These are phyloP conservation scores for Nakataea oryzae DNA, from an alignment of 2,329 filamentous ascomycete species.

Conservation along the genomic window DNA sequence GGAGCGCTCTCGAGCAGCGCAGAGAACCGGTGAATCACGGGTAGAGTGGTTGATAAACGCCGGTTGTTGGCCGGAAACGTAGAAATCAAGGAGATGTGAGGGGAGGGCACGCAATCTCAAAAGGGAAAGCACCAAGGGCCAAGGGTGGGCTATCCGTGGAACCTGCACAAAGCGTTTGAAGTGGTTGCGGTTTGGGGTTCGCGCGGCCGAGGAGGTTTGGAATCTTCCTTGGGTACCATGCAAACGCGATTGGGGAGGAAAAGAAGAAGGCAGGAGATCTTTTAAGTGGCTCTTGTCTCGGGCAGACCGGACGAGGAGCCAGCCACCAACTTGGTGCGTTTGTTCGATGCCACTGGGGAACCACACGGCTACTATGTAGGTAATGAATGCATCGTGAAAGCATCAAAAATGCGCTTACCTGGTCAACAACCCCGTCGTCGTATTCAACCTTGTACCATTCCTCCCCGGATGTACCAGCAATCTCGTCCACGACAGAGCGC, in stretches of 20 bases:
- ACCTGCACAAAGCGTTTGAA: too few relatives aligned
- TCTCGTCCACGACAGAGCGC: slow-evolving; percentile 2
- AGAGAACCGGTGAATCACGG: neutral
- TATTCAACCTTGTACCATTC: slow-evolving; percentile 9
- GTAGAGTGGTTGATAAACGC: neutral
- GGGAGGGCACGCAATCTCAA: neutral
- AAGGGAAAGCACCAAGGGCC: neutral
- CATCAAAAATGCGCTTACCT: slow-evolving; percentile 7
- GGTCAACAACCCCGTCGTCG: slow-evolving; percentile 8
- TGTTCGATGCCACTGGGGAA: neutral
- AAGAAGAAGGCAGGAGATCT: neutral
- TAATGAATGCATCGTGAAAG: neutral
- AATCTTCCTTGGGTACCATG: too few relatives aligned
- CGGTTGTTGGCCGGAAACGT: neutral
- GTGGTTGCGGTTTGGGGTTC: neutral
- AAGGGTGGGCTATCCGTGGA: neutral
- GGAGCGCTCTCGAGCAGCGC: too few relatives aligned
- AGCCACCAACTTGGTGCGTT: neutral
- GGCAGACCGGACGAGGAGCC: neutral
- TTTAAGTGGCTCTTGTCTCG: neutral
- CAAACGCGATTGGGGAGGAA: neutral
- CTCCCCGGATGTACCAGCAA: slow-evolving; percentile 1
- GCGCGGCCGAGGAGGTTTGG: too few relatives aligned
- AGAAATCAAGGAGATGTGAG: neutral
- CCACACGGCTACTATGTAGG: neutral